Base-by-base conservation (phyloP, 768 basidiomycete genomes). In the Hemileccinum impolitum region DNA sequence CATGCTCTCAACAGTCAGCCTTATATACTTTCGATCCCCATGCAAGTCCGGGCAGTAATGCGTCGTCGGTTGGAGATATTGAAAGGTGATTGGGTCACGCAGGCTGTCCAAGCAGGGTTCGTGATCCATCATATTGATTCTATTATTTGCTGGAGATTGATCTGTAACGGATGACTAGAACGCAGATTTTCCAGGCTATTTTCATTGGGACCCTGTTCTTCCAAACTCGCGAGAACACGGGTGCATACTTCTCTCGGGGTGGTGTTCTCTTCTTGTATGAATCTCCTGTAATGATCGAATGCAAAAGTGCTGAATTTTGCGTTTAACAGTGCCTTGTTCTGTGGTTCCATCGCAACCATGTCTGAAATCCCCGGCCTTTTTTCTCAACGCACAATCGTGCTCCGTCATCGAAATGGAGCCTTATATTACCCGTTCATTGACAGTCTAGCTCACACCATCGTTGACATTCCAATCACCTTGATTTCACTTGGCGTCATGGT, bases 221-320 rank as follows among this genome's bases (percentile, higher is more conserved):
- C 52, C 62, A 65, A 12, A 48, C 75, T 21, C 56, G 68, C 0
- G 54, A 59, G 34, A 62, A 56, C 28, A 77, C 78, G 2, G 43
- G 38, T 15, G 45, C 48, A n/a, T 67, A 53, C 46, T 60, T 55
- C 45, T 82, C 84, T n/a, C 79, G 89, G 17, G 87, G 87, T 35
- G 83, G 88, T 68, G 74, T 85, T 19, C 70, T 92, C 17, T 90
- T 87, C 76, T 88, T 90, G 78, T 84, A 62, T 30, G 79, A 68
- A 30, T 32, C 15, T 31, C 15, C 18, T 9, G 3, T 17, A 7
- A 25, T 23, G 11, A 18, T 18, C n/a, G 1, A 3, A 26, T 39
- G n/a, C 17, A 45, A 17, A 13, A 3, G 15, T 1, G 37, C 9
- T 58, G 21, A 57, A 12, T 37, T 10, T 26, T 45, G 1, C 14